Base-by-base conservation (phyloP, 139 green algal species). In the Monoraphidium neglectum region DNA sequence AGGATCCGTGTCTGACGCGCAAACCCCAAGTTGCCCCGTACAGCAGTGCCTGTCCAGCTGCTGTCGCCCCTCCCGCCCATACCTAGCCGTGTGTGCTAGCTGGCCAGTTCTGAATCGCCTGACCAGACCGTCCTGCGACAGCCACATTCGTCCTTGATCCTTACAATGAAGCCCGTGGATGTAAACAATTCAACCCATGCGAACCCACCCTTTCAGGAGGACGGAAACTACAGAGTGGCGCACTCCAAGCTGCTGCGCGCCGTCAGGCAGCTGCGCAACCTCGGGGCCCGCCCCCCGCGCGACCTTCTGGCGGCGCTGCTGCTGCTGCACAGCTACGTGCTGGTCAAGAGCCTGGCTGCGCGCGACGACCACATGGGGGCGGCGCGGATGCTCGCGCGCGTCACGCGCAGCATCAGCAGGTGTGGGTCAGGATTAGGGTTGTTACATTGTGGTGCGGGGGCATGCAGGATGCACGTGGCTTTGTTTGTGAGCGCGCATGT, bases 201-300 rank as follows among this genome's bases (percentile, higher is more conserved):
- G 15, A 36, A 35, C 37, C 26, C 40, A 64, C 35, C 70, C 36
- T 78, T 86, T 73, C 90, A 93, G 83, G 86, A 93, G 26, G 82
- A 87, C 71, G 92, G 92, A 73, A 95, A 96, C 82, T 95, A 95
- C 87, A 90, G 91, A 76, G 66, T 89, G 4, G 91, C 92, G 3
- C 92, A 94, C 76, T 77, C 85, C 72, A 89, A 92, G 87, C 87
- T 97, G 71, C 85, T 92, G 35, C 62, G 68, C 49, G 88, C 82
- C 18, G 83, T 84, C 37, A 74, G 74, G 47, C 86, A 91, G 79
- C 85, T 94, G 70, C 68, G 85, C 47, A 43, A 38, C 28, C 78
- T 88, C 28, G 63, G 79, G 21, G 78, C 71, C 23, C 53, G 72
- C 26, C 38, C 74, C 36, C 83, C 89, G 5, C 77, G 46, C 0